Base-by-base conservation (phyloP, 2,329 filamentous ascomycete species). In the Colletotrichum liriopes region DNA sequence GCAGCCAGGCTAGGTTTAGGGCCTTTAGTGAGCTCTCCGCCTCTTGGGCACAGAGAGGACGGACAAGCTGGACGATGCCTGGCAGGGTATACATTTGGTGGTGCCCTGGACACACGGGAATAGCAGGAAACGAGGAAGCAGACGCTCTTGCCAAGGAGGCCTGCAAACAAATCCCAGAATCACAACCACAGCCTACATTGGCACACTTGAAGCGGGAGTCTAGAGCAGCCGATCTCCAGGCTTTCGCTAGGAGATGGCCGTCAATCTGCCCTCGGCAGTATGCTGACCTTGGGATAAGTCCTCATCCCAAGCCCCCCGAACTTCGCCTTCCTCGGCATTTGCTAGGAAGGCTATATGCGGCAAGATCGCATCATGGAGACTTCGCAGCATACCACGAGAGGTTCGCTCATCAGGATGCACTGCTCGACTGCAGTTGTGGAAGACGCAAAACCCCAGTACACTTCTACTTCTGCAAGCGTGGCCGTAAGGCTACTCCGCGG, bases 391-490 rank as follows among this genome's bases (percentile, higher is more conserved):
- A 64, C 23, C 37, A 45, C 18, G 16, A 61, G 26, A 61, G 37
- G 26, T 64, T 51, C 26, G 5, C 29, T 9, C 14, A 58, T 3
- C 14, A 65, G 16, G 41, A 65, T 5, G 3, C 29, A 58, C 41
- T 58, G 14, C 43, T 65, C 7, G 2, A 58, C 32, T 65, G 20
- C 32, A 65, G 51, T 14, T 65, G n/a, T 8, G n/a, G 49, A 37
- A 58, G 41, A 51, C n/a, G 3, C 8, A 65, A 65, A 47, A 65
- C 6, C 9, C 41, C 20, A 56, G 51, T 58, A n/a, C 12, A 65
- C 29, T 65, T 65, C 8, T 65, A 65, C 20, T 65, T 65, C 39
- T 56, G n/a, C 23, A 65, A 65, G 63, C 20, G 16, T 49, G 20
- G 51, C 52, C 16, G 20, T 0, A 65, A 56, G n/a, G 62, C 62